A percentile compares a stretch with the other conserved stretches of the same genome.
These are phyloP conservation scores for Chlorella ohadii DNA, from an alignment of 139 green algal genomes.

Conservation along the genomic window DNA sequence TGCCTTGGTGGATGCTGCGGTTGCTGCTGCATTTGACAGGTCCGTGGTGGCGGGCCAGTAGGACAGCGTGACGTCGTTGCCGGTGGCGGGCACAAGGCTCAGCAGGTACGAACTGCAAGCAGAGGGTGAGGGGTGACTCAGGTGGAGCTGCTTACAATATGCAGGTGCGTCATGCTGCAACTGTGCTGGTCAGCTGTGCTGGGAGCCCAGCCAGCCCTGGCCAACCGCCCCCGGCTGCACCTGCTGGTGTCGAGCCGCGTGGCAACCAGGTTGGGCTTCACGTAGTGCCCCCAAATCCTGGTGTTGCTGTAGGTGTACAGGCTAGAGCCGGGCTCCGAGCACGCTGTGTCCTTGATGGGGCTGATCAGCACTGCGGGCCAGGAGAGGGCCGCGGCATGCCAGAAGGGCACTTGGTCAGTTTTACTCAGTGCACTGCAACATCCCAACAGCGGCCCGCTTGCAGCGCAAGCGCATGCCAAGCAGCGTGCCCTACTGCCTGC, in stretches of 20 bases:
- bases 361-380: background rate
- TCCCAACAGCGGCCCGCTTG: too few species aligned
- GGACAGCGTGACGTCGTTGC: background rate
- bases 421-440: too few species aligned
- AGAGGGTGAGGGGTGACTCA: too few species aligned
- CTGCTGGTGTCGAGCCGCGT: background rate
- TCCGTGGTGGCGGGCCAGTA: slow-evolving; percentile 19
- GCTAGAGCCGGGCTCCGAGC: background rate
- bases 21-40: background rate
- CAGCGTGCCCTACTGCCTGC: too few species aligned
- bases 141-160: too few species aligned
- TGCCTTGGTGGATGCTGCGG: background rate
- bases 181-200: too few species aligned
- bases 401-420: too few species aligned
- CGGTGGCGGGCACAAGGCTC: background rate
- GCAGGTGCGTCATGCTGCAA: too few species aligned
- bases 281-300: background rate
- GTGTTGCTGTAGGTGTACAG: background rate
- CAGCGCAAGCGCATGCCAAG: too few species aligned
- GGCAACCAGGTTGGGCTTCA: background rate
- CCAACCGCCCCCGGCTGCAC: background rate
- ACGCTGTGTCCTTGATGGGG: slow-evolving; percentile 13
- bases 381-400: too few species aligned
- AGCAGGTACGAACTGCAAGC: slow-evolving; percentile 25
- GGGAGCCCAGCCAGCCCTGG: too few species aligned